phyloP scores from a whole-genome alignment of 1,139 yeast species.

The Kodamaea suecica region DNA sequence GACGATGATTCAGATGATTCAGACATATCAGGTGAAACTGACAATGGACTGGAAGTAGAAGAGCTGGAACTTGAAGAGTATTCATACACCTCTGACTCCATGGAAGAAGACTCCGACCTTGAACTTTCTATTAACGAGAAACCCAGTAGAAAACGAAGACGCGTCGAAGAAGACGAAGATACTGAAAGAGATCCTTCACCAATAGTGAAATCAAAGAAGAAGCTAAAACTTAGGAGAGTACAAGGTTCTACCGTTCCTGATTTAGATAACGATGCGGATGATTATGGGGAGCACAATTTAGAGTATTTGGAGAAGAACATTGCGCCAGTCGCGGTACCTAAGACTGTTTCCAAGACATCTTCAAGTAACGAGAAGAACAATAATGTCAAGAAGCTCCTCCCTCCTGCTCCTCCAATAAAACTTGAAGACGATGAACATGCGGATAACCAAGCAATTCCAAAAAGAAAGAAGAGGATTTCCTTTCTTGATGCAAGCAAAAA shows the following conservation, averaged over 20 bases:
- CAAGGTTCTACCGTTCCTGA: conserved; percentile 4
- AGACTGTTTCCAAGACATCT: background rate
- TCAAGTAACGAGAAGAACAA: background rate
- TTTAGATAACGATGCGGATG: conserved; percentile 31
- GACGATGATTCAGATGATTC: too few species aligned
- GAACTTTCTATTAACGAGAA: background rate
- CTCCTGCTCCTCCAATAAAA: conserved; percentile 13
- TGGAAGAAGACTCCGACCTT: background rate
- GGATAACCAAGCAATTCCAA: conserved; percentile 3
- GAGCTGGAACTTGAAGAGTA: too few species aligned
- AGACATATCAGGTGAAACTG: too few species aligned
- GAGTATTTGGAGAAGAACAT: conserved; percentile 24
- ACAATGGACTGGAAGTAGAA: too few species aligned
- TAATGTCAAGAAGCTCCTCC: too few species aligned
- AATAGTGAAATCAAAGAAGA: conserved; percentile 6
- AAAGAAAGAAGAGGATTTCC: conserved; percentile 3
- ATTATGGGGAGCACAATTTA: conserved; percentile 35
- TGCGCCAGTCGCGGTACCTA: conserved; percentile 1
- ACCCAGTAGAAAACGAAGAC: conserved; percentile 3
- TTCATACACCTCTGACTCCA: too few species aligned
- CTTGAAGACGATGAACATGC: conserved; percentile 9
- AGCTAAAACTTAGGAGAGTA: conserved; percentile 15
- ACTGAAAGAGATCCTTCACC: background rate
- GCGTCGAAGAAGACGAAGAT: conserved; percentile 5
- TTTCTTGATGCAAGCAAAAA: conserved; percentile 3